A percentile compares a stretch with the other conserved stretches of the same genome.
Evolutionary conservation across 768 basidiomycete species (phyloP).

Genomic region (Tulasnella sp.): DNA sequence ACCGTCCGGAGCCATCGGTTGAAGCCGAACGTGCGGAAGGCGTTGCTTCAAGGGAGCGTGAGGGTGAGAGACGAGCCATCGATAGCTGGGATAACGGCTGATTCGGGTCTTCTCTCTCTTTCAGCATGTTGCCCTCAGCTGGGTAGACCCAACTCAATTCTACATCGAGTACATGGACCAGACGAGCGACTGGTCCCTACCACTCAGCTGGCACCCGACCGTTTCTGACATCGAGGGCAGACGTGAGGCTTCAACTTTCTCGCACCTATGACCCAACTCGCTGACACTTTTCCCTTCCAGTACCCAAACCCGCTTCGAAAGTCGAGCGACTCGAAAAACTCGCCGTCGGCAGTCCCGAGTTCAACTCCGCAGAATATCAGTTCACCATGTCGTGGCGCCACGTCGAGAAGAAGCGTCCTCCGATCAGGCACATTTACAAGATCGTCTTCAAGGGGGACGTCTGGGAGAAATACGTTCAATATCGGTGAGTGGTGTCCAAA

Average conservation of each 20-base stretch:
- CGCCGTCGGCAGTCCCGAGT: neutral
- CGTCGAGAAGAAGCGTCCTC: slow-evolving; percentile 1
- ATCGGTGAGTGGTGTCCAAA: neutral
- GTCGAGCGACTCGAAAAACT: slow-evolving; percentile 11
- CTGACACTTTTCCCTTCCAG: neutral
- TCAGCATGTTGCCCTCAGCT: slow-evolving; percentile 18
- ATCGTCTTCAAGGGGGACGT: neutral
- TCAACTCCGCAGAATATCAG: neutral
- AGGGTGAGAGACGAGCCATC: neutral
- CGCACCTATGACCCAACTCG: too few species aligned
- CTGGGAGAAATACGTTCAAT: neutral
- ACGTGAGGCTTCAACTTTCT: neutral
- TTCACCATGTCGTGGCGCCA: slow-evolving; percentile 22
- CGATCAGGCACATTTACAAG: slow-evolving; percentile 15
- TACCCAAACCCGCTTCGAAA: slow-evolving; percentile 20
- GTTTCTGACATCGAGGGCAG: neutral
- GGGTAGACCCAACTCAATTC: neutral
- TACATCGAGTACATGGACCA: slow-evolving; percentile 29
- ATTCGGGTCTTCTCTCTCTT: neutral
- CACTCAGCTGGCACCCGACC: neutral
- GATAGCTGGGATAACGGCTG: neutral
- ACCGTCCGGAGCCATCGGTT: slow-evolving; percentile 8
- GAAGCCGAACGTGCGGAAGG: slow-evolving; percentile 12
- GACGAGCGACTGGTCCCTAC: slow-evolving; percentile 22
- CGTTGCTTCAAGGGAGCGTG: neutral